phyloP scores from a whole-genome alignment of 2,329 filamentous ascomycete genomes.

The Claviceps lovelessii region DNA sequence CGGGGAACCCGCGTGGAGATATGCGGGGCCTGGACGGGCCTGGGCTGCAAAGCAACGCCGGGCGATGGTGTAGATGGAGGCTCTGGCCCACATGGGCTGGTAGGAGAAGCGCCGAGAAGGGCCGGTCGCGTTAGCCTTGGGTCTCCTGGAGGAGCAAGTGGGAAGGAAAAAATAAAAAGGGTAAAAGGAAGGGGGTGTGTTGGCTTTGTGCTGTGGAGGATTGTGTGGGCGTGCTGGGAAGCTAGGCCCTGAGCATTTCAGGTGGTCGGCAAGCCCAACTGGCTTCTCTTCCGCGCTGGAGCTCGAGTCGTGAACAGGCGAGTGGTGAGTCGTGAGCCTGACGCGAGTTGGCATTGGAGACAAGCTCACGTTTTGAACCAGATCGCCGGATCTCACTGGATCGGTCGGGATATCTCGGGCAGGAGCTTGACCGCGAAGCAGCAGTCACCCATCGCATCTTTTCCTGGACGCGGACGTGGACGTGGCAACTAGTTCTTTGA shows the following conservation, averaged over 20 bases:
- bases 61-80: slow-evolving; percentile 8
- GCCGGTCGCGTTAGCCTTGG: slow-evolving; percentile 11
- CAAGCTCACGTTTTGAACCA: background rate
- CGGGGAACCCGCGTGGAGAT: slow-evolving; percentile 15
- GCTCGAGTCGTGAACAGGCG: background rate
- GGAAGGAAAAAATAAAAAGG: background rate
- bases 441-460: too few relatives aligned
- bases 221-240: background rate
- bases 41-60: slow-evolving; percentile 21
- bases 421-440: background rate
- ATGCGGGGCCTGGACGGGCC: slow-evolving; percentile 7
- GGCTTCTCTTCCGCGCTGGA: background rate
- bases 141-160: background rate
- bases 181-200: background rate
- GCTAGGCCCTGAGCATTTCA: background rate
- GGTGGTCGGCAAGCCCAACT: background rate
- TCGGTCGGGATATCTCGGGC: too few relatives aligned
- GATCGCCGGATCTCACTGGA: too few relatives aligned
- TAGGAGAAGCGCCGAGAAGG: slow-evolving; percentile 23
- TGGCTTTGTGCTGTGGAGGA: background rate
- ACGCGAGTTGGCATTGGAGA: background rate
- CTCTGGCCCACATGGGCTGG: slow-evolving; percentile 4
- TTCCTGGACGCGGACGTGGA: too few relatives aligned
- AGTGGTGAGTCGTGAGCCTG: too few relatives aligned
- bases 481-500: too few relatives aligned